Base-by-base conservation (phyloP, 352 stramenopile species). In the Globisporangium splendens region DNA sequence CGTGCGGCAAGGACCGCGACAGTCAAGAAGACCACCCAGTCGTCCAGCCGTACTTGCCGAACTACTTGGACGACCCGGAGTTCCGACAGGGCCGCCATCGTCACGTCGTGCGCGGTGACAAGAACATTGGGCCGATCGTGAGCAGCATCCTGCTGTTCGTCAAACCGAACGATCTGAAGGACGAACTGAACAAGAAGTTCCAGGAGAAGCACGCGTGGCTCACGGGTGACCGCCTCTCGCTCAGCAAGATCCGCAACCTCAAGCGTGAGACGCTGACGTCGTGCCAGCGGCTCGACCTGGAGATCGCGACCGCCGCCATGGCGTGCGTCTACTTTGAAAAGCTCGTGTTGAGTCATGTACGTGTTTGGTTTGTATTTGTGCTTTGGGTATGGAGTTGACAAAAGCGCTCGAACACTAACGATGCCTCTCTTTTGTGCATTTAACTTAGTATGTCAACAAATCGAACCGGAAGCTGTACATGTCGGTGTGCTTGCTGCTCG, bases 161-260 rank as follows among this genome's bases (percentile, higher is more conserved):
- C 46, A 97, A 98, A 61, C 93, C 93, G 35, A 78, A 95, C 50
- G 86, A 97, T 17, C 73, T 99, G 44, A 98, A 98, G 73, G 89
- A 95, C 70, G 86, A 98, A 57, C 70, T 99, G 0, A 99, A 99
- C 70, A 93, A 98, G 54, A 96, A 98, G 73, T 99, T 99, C 69
- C 80, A 93, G 21, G 93, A 99, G 55, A 93, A 88, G 75, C 96
- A 91, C 77, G 91, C 66, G 63, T 89, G 79, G 75, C 83, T 99
- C 58, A 89, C 91, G 20, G 73, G 83, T 49, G 86, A 89, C 35
- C 28, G 28, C 28, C 74, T 99, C 12, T 98, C 93, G 15, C 75
- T 99, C n/a, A 98, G 88, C 52, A 99, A 99, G 68, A 97, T 98
- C 62, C 75, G 96, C 39, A 97, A 96, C 55, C 68, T 98, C 17